Evolutionary conservation across 2,329 filamentous ascomycete species (phyloP).

Genomic region (Pseudogymnoascus sp.): DNA sequence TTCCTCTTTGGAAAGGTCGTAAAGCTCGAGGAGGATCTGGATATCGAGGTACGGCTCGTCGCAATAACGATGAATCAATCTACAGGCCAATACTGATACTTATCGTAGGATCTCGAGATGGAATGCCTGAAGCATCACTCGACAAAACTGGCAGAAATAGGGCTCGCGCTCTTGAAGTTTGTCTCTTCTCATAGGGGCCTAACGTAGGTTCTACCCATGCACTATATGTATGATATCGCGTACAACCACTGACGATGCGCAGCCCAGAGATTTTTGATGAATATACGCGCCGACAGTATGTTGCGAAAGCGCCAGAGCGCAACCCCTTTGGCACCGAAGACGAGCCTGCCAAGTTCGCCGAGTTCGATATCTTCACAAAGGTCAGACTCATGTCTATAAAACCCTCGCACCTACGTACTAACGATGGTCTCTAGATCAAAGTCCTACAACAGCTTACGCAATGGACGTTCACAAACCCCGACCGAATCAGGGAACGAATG

Average conservation of each 20-base stretch:
- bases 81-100: slow-evolving; percentile 8
- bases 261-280: slow-evolving; percentile 88
- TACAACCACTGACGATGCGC: slow-evolving; percentile 23
- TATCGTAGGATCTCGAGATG: slow-evolving; percentile 68
- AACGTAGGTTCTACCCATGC: slow-evolving; percentile 54
- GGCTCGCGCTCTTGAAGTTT: slow-evolving; percentile 80
- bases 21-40: slow-evolving; percentile 82
- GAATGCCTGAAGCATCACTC: slow-evolving; percentile 81
- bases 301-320: slow-evolving; percentile 66
- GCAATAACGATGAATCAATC: slow-evolving; percentile 6
- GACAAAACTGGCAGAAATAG: slow-evolving; percentile 69
- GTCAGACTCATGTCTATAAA: slow-evolving; percentile 38
- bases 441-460: slow-evolving; percentile 83
- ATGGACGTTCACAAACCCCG: slow-evolving; percentile 82
- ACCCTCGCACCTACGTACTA: background rate
- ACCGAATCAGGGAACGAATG: slow-evolving; percentile 81
- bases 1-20: slow-evolving; percentile 81
- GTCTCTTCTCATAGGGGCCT: slow-evolving; percentile 89
- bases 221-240: background rate
- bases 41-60: slow-evolving; percentile 67
- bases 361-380: slow-evolving; percentile 78
- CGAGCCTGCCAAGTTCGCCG: slow-evolving; percentile 62
- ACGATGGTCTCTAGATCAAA: slow-evolving; percentile 43
- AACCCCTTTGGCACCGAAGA: slow-evolving; percentile 85
- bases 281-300: slow-evolving; percentile 82